These are phyloP conservation scores for Dichotomocladium elegans DNA, from an alignment of 371 early-diverging fungal species.

Conservation along the genomic window DNA sequence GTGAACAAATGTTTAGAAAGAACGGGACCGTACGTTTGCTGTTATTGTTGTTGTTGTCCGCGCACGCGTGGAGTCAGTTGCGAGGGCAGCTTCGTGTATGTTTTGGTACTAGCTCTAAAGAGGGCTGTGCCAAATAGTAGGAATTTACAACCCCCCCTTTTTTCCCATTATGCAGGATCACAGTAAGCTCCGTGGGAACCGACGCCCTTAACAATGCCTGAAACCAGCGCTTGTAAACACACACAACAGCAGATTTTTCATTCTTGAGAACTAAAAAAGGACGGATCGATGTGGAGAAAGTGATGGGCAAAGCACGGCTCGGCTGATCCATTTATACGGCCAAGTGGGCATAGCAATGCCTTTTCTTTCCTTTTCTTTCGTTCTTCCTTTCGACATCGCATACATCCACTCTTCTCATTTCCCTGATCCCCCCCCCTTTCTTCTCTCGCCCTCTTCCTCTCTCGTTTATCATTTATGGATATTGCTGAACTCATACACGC, in stretches of 20 bases:
- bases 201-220: neutral
- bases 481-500: constrained; percentile 60
- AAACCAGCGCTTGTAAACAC: neutral
- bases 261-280: neutral
- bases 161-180: constrained; percentile 1
- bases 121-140: too few species aligned
- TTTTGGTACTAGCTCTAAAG: too few species aligned
- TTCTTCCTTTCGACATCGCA: neutral
- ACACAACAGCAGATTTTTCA: too few species aligned
- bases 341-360: neutral
- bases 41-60: too few species aligned
- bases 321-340: constrained; percentile 6
- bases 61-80: too few species aligned
- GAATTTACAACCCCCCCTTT: too few species aligned
- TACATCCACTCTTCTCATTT: neutral
- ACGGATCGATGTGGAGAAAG: constrained; percentile 1
- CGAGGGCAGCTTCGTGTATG: too few species aligned
- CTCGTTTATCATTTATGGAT: constrained; percentile 37
- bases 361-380: neutral
- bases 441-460: neutral
- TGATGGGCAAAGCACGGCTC: neutral
- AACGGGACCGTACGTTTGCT: too few species aligned
- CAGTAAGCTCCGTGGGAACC: neutral
- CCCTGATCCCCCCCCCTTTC: neutral
- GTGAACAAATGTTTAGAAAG: too few species aligned